Percentiles rank a stretch among this genome's conserved stretches.
Evolutionary conservation across 1,284 basidiomycete species (phyloP).

Genomic region (Coniferiporia weirii): DNA sequence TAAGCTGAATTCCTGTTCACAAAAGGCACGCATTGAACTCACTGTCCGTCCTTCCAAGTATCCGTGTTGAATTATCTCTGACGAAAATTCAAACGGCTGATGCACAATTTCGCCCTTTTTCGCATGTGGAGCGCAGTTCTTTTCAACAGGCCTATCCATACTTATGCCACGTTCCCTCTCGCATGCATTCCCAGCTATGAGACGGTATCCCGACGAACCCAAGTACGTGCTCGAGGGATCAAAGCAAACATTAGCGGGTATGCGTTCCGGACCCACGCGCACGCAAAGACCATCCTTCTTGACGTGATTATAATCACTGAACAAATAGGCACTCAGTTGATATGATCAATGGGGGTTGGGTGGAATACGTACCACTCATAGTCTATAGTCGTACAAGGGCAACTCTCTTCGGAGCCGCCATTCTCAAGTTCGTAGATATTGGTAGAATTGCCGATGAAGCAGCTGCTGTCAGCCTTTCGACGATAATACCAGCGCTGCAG

Average conservation of each 20-base stretch:
- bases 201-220: conserved; percentile 88
- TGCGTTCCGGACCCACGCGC: conserved; percentile 78
- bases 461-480: conserved; percentile 79
- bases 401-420: conserved; percentile 64
- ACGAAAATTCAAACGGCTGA: conserved; percentile 70
- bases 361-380: conserved; percentile 73
- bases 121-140: conserved; percentile 76
- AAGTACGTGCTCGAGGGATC: conserved; percentile 60
- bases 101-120: conserved; percentile 67
- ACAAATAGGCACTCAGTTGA: neutral
- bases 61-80: conserved; percentile 68
- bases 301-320: conserved; percentile 79
- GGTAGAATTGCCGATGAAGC: conserved; percentile 71
- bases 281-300: conserved; percentile 69
- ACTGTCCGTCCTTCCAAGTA: conserved; percentile 59
- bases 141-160: conserved; percentile 65
- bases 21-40: neutral
- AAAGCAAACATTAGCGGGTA: conserved; percentile 78
- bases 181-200: conserved; percentile 92
- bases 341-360: neutral
- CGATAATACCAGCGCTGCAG: conserved; percentile 86
- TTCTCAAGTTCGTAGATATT: conserved; percentile 83
- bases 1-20: too few species aligned
- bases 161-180: conserved; percentile 45
- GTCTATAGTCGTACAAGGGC: conserved; percentile 81